Base-by-base conservation (phyloP, 1,139 yeast genomes). In the Yamadazyma oceani region DNA sequence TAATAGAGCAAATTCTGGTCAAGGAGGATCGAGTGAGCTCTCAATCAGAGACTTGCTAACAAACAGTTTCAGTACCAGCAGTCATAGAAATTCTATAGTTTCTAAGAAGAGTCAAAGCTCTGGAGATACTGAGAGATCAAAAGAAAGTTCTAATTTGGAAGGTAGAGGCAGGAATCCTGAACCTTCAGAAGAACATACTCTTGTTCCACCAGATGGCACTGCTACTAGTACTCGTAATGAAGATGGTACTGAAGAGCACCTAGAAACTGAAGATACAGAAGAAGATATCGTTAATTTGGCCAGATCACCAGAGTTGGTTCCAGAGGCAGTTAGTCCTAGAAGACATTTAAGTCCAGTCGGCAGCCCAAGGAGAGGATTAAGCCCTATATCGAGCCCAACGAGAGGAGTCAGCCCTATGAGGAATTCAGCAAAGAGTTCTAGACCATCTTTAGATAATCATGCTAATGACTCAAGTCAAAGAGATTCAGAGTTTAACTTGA, bases 11-110 rank as follows among this genome's bases (percentile, higher is more conserved):
- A 27, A 16, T 29, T 7, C 11, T 17, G 35, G 37, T n/a, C 37
- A 14, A 16, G 22, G 28, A 14, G 36, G 38, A 2, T 22, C 36
- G 5, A 36, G 38, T 25, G 55, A 49, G 11, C 35, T 51, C 1
- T 59, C 63, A 1, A 54, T 58, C 11, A 47, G 55, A 41, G 59
- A 53, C 35, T 43, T 51, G 34, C 51, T 55, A 39, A 54, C 50
- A 3, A 46, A 37, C 32, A 49, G 52, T 36, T 41, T 39, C 17
- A 33, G 40, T 26, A 26, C 35, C 15, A 30, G 13, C 12, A 37
- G 36, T 17, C 44, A 41, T 32, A 31, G 50, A 14, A 45, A 38
- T 27, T 41, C 49, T 1, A 27, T 46, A 15, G 36, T 34, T 6
- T 46, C 50, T 2, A 46, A 38, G 32, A 42, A 36, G 31, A 49